Evolutionary conservation across 495 filamentous ascomycete species (phyloP).

Genomic region (Tuber umbilicatum): DNA sequence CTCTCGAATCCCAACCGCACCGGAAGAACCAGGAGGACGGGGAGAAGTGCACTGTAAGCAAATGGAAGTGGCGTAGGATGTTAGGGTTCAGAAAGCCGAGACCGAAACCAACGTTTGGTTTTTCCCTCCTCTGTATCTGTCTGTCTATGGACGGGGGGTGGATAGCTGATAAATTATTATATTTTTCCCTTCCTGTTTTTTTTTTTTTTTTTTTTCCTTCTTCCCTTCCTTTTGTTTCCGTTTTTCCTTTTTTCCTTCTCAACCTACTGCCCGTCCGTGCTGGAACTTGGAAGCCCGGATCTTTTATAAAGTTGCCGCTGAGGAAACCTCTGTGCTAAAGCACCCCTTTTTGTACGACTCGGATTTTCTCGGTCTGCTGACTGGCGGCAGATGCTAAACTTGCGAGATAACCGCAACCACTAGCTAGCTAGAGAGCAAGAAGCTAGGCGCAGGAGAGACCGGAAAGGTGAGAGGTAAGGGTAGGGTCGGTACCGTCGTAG

Average conservation of each 20-base stretch:
- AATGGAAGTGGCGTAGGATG: slow-evolving; percentile 21
- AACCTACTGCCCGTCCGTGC: slow-evolving; percentile 8
- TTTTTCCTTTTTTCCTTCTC: slow-evolving; percentile 13
- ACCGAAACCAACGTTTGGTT: slow-evolving; percentile 20
- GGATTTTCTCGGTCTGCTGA: slow-evolving; percentile 27
- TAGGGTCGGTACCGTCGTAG: slow-evolving; percentile 3
- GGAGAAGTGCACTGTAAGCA: slow-evolving; percentile 15
- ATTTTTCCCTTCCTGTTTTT: slow-evolving; percentile 13
- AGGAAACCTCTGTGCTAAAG: slow-evolving; percentile 13
- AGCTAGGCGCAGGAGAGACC: slow-evolving; percentile 19
- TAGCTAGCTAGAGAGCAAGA: slow-evolving; percentile 7
- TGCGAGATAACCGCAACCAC: slow-evolving; percentile 31
- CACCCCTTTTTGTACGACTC: slow-evolving; percentile 27
- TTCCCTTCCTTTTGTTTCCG: slow-evolving; percentile 5
- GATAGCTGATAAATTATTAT: neutral
- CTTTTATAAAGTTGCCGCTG: slow-evolving; percentile 33
- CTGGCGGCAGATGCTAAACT: slow-evolving; percentile 24
- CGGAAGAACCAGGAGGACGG: slow-evolving; percentile 5
- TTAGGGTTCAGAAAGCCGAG: slow-evolving; percentile 19
- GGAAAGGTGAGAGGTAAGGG: neutral
- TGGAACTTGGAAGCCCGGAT: slow-evolving; percentile 7
- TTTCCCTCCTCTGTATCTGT: neutral
- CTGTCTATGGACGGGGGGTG: neutral
- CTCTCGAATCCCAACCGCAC: slow-evolving; percentile 15
- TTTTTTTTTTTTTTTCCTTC: slow-evolving; percentile 4